Evolutionary conservation across 352 stramenopile species (phyloP).

Genomic region (Globisporangium nunn): DNA sequence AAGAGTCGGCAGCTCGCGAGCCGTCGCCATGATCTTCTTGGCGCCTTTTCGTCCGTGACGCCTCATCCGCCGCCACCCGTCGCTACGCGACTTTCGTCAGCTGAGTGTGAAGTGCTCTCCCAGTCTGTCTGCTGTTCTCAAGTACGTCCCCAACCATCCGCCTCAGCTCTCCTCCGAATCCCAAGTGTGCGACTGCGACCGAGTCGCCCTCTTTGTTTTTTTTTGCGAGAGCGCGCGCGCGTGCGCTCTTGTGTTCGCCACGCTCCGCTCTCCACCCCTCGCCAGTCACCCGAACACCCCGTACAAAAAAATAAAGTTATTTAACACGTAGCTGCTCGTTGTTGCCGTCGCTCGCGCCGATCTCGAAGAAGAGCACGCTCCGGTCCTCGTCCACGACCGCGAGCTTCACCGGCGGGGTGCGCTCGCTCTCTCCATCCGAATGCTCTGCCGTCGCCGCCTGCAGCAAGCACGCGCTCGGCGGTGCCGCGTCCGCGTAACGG

Average conservation of each 20-base stretch:
- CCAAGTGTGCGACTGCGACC: neutral
- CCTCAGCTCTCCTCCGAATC: neutral
- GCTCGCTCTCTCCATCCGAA: neutral
- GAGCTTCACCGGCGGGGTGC: constrained; percentile 41
- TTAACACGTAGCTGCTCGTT: neutral
- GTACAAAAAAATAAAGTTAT: neutral
- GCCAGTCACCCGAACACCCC: neutral
- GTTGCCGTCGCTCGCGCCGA: constrained; percentile 9
- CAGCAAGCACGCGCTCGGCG: constrained; percentile 16
- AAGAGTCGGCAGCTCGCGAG: neutral
- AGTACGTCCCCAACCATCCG: too few relatives aligned
- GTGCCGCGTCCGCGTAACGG: constrained; percentile 32
- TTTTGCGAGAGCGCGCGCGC: constrained; percentile 3
- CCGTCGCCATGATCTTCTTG: neutral
- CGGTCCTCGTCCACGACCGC: constrained; percentile 48
- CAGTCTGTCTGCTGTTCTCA: neutral
- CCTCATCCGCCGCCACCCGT: too few relatives aligned
- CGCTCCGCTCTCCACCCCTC: neutral
- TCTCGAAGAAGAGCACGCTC: constrained; percentile 60
- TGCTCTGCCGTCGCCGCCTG: neutral
- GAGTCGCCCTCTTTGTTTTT: neutral
- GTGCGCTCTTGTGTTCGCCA: neutral
- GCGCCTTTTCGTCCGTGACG: too few relatives aligned
- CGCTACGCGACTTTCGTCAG: neutral
- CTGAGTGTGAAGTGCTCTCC: neutral